Percentiles rank a stretch among this genome's conserved stretches.
These are phyloP conservation scores for Ramaria rubella DNA, from an alignment of 768 basidiomycete species.

Conservation along the genomic window DNA sequence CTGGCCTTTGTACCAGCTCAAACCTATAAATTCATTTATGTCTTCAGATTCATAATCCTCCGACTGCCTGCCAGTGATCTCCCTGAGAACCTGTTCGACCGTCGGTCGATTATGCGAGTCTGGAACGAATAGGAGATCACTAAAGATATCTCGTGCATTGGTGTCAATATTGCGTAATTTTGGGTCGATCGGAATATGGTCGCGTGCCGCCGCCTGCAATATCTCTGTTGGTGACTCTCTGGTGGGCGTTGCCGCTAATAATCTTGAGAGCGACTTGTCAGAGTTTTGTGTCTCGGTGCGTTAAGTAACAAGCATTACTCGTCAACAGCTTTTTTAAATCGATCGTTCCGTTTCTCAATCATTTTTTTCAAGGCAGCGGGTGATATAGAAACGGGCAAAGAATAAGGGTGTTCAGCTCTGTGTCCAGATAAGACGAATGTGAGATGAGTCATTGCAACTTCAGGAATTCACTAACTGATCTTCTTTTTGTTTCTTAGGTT, in stretches of 20 bases:
- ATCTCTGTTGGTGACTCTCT: slow-evolving; percentile 56
- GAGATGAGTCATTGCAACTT: no score
- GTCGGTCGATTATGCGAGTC: slow-evolving; percentile 47
- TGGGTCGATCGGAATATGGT: slow-evolving; percentile 68
- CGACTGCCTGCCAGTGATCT: slow-evolving; percentile 6
- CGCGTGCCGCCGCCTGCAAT: slow-evolving; percentile 58
- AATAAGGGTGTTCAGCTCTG: slow-evolving; percentile 22
- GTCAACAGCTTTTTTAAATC: slow-evolving; percentile 58
- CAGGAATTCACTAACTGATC: slow-evolving; percentile 19
- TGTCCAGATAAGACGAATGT: slow-evolving; percentile 18
- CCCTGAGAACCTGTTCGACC: slow-evolving; percentile 38
- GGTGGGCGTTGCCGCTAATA: slow-evolving; percentile 46
- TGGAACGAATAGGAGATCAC: slow-evolving; percentile 23
- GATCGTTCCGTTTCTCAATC: slow-evolving; percentile 60
- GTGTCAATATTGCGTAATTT: slow-evolving; percentile 6
- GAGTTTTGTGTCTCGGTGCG: background rate
- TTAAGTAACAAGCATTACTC: slow-evolving; percentile 45
- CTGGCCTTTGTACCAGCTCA: slow-evolving; percentile 66
- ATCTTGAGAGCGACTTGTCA: slow-evolving; percentile 30
- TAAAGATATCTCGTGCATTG: background rate
- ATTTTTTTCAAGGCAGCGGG: slow-evolving; percentile 60
- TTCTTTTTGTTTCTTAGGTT: slow-evolving; percentile 24
- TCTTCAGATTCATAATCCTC: slow-evolving; percentile 6
- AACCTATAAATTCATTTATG: slow-evolving; percentile 48
- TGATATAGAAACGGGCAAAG: slow-evolving; percentile 38